phyloP scores from a whole-genome alignment of 805 yeast species.

The Kodamaea jinghongensis region DNA sequence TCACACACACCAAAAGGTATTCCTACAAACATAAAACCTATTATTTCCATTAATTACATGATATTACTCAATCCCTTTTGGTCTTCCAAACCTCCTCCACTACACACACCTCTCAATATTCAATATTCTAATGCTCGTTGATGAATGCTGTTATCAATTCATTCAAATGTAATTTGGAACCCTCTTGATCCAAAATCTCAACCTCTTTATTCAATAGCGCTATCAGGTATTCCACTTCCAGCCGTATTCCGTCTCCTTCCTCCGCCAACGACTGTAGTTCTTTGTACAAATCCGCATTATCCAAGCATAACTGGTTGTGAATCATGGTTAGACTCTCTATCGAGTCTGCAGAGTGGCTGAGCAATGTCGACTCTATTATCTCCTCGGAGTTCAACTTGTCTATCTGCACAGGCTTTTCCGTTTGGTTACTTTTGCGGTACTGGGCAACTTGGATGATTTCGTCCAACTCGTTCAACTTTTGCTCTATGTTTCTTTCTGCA shows the following conservation, averaged over 20 bases:
- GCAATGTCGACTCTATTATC: conserved; percentile 31
- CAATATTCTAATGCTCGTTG: not conserved
- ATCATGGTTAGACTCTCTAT: conserved; percentile 31
- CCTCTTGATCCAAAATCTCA: conserved; percentile 15
- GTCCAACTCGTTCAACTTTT: conserved; percentile 47
- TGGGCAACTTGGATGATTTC: conserved; percentile 44
- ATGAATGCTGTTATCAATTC: conserved; percentile 20
- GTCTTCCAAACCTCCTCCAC: no score
- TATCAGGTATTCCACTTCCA: conserved; percentile 21
- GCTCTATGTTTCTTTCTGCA: conserved; percentile 44
- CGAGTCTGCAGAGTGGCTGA: conserved; percentile 19
- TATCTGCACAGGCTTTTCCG: conserved; percentile 15
- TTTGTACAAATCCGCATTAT: conserved; percentile 28
- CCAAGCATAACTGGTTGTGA: conserved; percentile 34
- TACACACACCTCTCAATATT: no score
- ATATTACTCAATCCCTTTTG: no score
- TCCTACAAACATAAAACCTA: no score
- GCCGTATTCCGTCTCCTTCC: conserved; percentile 20
- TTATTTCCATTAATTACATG: no score
- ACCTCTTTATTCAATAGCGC: conserved; percentile 20
- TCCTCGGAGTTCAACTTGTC: conserved; percentile 31
- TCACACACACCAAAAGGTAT: no score
- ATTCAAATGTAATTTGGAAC: conserved; percentile 19
- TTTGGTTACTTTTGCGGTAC: conserved; percentile 17
- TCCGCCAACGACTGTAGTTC: conserved; percentile 20